A percentile compares a stretch with the other conserved stretches of the same genome.
These are phyloP conservation scores for Agrocybe praecox DNA, from an alignment of 768 basidiomycete genomes.

Conservation along the genomic window DNA sequence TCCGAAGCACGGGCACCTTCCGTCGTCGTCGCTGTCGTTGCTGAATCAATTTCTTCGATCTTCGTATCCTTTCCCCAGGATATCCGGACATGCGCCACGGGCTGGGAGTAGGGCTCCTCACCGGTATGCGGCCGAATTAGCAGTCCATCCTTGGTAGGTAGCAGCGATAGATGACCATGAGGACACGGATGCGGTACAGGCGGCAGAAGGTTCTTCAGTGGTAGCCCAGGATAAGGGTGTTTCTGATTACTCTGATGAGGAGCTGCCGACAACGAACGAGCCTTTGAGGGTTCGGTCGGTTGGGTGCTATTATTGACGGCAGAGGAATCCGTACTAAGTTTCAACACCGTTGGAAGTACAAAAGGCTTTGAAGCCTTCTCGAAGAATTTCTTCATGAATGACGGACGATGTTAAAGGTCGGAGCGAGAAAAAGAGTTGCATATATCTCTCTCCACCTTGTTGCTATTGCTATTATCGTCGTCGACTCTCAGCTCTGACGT, in stretches of 20 bases:
- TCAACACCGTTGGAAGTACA: constrained; percentile 19
- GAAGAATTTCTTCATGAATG: constrained; percentile 45
- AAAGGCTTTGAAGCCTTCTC: constrained; percentile 40
- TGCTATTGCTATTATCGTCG: background rate
- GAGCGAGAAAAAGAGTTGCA: constrained; percentile 5
- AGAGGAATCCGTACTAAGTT: constrained; percentile 6
- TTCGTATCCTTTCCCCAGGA: constrained; percentile 58
- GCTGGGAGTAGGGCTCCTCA: constrained; percentile 15
- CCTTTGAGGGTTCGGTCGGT: background rate
- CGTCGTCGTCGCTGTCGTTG: constrained; percentile 45
- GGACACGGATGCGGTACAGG: constrained; percentile 78
- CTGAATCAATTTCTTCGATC: constrained; percentile 54
- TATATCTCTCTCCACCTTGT: constrained; percentile 20
- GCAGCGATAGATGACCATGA: constrained; percentile 65
- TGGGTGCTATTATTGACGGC: background rate
- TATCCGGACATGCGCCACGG: constrained; percentile 44
- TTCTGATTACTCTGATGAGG: too few relatives aligned
- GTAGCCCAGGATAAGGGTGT: constrained; percentile 42
- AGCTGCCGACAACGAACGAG: background rate
- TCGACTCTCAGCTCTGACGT: constrained; percentile 14
- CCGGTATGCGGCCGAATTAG: constrained; percentile 59
- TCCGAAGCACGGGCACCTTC: constrained; percentile 43
- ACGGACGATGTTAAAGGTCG: too few relatives aligned
- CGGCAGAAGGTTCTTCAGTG: constrained; percentile 65
- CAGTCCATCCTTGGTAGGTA: constrained; percentile 63